A percentile compares a stretch with the other conserved stretches of the same genome.
Evolutionary conservation across 495 filamentous ascomycete genomes (phyloP).

Genomic region (Aspergillus conjunctus): DNA sequence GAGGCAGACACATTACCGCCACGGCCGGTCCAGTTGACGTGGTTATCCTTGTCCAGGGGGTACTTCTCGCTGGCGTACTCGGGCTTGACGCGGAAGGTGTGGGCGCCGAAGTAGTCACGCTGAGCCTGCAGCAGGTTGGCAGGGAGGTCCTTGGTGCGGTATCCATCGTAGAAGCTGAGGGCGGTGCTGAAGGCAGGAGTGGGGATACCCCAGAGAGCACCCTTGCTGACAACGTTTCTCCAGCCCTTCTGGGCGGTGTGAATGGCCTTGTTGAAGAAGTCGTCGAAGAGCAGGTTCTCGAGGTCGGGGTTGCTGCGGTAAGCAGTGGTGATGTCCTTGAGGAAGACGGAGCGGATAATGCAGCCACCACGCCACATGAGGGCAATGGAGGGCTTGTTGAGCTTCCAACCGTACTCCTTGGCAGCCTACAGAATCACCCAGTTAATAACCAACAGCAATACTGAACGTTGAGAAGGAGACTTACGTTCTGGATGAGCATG

Average conservation of each 20-base stretch:
- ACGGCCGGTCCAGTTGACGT: conserved; percentile 99
- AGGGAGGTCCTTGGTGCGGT: conserved; percentile 90
- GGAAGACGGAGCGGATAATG: conserved; percentile 99
- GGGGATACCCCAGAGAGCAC: conserved; percentile 90
- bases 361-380: conserved; percentile 99
- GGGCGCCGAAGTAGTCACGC: conserved; percentile 98
- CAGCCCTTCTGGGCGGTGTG: conserved; percentile 93
- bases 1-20: conserved; percentile 96
- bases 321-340: conserved; percentile 97
- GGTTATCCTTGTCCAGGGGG: conserved; percentile 84
- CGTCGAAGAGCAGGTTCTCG: conserved; percentile 96
- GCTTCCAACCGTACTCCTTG: conserved; percentile 94
- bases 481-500: conserved; percentile 98
- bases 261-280: conserved; percentile 99
- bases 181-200: conserved; percentile 95
- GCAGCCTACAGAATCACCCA: conserved; percentile 62
- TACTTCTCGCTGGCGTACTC: conserved; percentile 81
- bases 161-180: conserved; percentile 96
- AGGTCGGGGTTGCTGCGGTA: conserved; percentile 94
- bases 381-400: conserved; percentile 99
- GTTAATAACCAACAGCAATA: conserved; percentile 3
- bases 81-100: conserved; percentile 98
- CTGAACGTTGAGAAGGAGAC: conserved; percentile 29
- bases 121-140: conserved; percentile 98
- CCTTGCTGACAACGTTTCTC: conserved; percentile 92